A percentile compares a stretch with the other conserved stretches of the same genome.
Evolutionary conservation across 129 eudicot species (phyloP).

Genomic region (Silybum marianum): DNA sequence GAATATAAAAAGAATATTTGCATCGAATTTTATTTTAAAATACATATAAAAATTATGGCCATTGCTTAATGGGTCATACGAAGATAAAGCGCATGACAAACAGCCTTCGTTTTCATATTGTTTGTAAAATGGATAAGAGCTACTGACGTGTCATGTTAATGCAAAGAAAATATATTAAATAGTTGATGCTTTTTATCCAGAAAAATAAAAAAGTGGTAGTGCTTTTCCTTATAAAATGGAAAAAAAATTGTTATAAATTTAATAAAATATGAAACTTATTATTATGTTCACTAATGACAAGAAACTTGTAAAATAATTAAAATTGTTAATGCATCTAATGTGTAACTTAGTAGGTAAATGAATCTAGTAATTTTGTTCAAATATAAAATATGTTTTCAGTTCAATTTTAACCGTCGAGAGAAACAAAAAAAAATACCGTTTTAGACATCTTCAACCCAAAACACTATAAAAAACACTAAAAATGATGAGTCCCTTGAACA

Average conservation of each 20-base stretch:
- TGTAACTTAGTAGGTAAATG: too few relatives aligned
- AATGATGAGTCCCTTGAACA: too few relatives aligned
- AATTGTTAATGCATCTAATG: too few relatives aligned
- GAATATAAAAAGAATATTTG: too few relatives aligned
- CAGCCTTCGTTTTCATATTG: background rate
- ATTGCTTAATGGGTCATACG: background rate
- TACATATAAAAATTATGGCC: background rate
- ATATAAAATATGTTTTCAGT: too few relatives aligned
- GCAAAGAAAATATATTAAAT: background rate
- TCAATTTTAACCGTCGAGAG: too few relatives aligned
- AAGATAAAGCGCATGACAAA: background rate
- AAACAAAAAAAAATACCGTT: too few relatives aligned
- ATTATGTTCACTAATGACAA: too few relatives aligned
- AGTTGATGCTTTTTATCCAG: background rate
- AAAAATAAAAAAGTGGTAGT: background rate
- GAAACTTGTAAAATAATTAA: background rate
- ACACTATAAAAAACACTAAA: too few relatives aligned
- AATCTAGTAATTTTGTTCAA: too few relatives aligned
- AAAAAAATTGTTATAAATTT: too few relatives aligned
- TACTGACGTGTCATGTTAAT: constrained; percentile 1
- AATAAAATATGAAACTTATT: background rate
- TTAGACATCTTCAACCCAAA: too few relatives aligned
- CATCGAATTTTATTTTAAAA: background rate
- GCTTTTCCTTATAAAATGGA: background rate
- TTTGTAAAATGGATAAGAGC: constrained; percentile 12